Evolutionary conservation across 116 monocot species (phyloP), one percentile per base, ranked within the genome.

Genomic region (Trichopus zeylanicus): DNA sequence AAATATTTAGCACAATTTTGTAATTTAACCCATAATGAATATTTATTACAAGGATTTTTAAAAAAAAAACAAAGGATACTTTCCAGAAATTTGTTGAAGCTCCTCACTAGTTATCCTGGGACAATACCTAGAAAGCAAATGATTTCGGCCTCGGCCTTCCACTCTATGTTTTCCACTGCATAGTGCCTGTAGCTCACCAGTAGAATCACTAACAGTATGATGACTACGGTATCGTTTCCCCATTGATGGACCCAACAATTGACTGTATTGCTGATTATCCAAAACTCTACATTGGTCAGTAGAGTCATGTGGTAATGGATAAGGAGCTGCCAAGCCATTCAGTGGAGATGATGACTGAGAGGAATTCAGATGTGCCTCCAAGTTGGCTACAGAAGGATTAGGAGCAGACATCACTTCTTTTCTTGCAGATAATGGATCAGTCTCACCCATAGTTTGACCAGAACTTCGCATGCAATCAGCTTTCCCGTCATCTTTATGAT

Each of bases 61-160:
- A 3, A 1, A n/a, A n/a, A n/a, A n/a, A n/a, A n/a, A n/a, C n/a
- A 77, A 65, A 63, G 89, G 89, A 89, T 89, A 89, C 89, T 81
- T 76, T 81, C 84, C 89, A 68, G 84, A 78, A 61, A 89, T 84
- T 58, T 84, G 78, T 34, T 81, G 81, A 19, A 89, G 75, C 46
- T 89, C 89, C 65, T 78, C 70, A 72, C 84, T 81, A 31, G 89
- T 89, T 64, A 84, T 81, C 70, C 84, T 78, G 22, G 89, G 89
- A 78, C 78, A 83, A 66, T 84, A 89, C 8, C 84, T 75, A 70
- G 84, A 81, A 84, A 89, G 89, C 33, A 89, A 54, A 20, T 78
- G 84, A 70, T 57, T 77, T 18, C 73, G 54, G 6, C 61, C 65
- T 31, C 69, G 52, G 31, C 60, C 65, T 4, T 82, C 81, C 8